Base-by-base conservation (phyloP, 2,329 filamentous ascomycete genomes). In the Lithohypha guttulata region DNA sequence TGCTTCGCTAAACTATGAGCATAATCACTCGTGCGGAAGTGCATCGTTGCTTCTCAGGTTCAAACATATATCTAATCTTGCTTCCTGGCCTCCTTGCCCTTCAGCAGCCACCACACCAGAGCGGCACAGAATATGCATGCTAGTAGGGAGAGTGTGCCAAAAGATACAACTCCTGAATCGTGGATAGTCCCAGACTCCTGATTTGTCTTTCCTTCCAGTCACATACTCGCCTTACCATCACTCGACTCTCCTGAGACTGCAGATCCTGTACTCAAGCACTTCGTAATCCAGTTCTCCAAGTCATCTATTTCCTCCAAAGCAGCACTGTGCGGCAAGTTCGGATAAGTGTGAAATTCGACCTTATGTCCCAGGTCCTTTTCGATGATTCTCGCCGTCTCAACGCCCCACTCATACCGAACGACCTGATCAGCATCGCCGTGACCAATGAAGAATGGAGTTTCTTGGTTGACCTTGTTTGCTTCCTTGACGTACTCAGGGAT, bases 371-470 rank as follows among this genome's bases (percentile, higher is more conserved):
- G 62, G 26, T 73, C 70, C 59, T 75, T 78, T 59, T 75, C 77
- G 36, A 96, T 62, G 42, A 70, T 58, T 27, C 84, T 70, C 2
- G 72, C 75, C 17, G 82, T 85, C 60, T 68, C 58, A 57, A 75
- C 62, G 10, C 84, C 89, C 60, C 82, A 80, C 41, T 71, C 63
- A 29, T 77, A 72, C 50, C 69, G 71, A 6, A 95, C 82, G 2
- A 94, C 65, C 10, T 70, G 70, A 59, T 98, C 89, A 1, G 63
- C 63, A 45, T 79, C 73, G n/a, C 91, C 91, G 53, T 96, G 91
- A 9, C 75, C 85, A 78, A 95, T 81, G 61, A 91, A 84, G 46
- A 96, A 77, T 1, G 83, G 82, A 1, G 85, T 94, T 27, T 81
- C 68, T 59, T 79, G 75, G 59, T 85, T 86, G 40, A 71, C 66